A percentile compares a stretch with the other conserved stretches of the same genome.
Conservation (phyloP, 202 grass and related monocot species). For the Brachypodium distachyon region DNA sequence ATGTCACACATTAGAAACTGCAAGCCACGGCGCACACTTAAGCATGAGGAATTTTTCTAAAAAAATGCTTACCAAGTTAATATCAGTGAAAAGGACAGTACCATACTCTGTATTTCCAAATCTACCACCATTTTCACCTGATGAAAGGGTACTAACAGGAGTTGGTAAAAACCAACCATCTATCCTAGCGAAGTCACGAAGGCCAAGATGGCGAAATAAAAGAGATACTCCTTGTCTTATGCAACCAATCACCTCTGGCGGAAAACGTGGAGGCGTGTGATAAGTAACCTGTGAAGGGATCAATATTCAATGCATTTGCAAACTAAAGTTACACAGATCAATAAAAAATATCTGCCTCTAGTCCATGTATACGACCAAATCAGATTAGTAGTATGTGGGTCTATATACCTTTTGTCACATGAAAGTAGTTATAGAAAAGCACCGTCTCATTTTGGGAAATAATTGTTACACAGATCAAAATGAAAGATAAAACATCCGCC, state of each 20-base stretch:
- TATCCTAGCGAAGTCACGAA: constrained; percentile 87
- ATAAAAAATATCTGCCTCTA: background rate
- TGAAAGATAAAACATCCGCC: background rate
- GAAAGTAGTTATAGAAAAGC: background rate
- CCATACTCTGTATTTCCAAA: constrained; percentile 67
- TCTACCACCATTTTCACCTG: constrained; percentile 30
- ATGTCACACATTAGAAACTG: constrained; percentile 20
- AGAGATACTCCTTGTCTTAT: constrained; percentile 77
- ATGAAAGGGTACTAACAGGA: constrained; percentile 24
- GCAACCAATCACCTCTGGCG: constrained; percentile 63
- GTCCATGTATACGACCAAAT: background rate
- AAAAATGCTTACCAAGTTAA: constrained; percentile 70
- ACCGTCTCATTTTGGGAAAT: background rate
- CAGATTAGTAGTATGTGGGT: background rate
- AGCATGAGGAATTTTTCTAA: constrained; percentile 3
- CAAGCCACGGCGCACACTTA: background rate
- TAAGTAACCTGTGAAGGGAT: constrained; percentile 67
- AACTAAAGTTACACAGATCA: background rate
- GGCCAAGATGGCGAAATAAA: constrained; percentile 56
- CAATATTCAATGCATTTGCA: background rate
- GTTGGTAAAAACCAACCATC: constrained; percentile 91
- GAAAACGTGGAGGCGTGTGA: constrained; percentile 89
- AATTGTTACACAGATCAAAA: constrained; percentile 1
- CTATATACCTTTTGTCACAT: background rate
- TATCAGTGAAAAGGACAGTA: constrained; percentile 83